Evolutionary conservation across 2,329 filamentous ascomycete species (phyloP), one percentile per base, ranked within the genome.

Genomic region (Epichloe sylvatica): DNA sequence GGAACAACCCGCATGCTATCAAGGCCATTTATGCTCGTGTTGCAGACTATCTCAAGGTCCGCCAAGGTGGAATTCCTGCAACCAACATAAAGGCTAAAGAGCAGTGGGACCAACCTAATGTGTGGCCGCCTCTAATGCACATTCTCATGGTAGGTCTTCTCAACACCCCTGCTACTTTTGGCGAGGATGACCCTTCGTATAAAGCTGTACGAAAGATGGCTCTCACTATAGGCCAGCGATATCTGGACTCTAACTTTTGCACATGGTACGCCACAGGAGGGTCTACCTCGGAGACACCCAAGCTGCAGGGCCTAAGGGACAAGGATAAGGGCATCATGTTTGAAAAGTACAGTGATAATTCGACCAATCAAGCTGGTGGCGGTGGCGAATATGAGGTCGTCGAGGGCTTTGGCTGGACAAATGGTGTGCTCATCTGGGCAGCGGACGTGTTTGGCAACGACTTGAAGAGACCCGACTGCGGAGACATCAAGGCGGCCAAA

Each of bases 61-160:
- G 72, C 12, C 62, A 64, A 0, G 81, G 81, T 36, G 80, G 74
- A 36, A 76, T 84, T 42, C 71, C 80, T 2, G 77, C 81, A 0
- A 82, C 79, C 4, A 84, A 83, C 57, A 66, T 78, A 50, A 57
- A 63, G 43, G 78, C 80, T 0, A 76, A 75, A 13, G 75, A 84
- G 67, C 81, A 84, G 59, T 85, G 81, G 81, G 81, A 85, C 49
- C 74, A 83, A 60, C 80, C 80, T 0, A 84, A 80, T 56, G 81
- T 84, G 25, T 85, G 81, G 81, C 81, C 81, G 11, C 80, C 80
- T 3, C 70, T 83, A 46, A 76, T 80, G 67, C 78, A 84, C 62
- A 70, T 80, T 41, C 67, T 83, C 25, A 83, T 83, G 67, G 61
- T 77, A 38, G 78, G 78, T 6, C 69, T 84, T 6, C 69, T 78